These are phyloP conservation scores for Nothopassalora personata DNA, from an alignment of 2,329 filamentous ascomycete species.

Conservation along the genomic window DNA sequence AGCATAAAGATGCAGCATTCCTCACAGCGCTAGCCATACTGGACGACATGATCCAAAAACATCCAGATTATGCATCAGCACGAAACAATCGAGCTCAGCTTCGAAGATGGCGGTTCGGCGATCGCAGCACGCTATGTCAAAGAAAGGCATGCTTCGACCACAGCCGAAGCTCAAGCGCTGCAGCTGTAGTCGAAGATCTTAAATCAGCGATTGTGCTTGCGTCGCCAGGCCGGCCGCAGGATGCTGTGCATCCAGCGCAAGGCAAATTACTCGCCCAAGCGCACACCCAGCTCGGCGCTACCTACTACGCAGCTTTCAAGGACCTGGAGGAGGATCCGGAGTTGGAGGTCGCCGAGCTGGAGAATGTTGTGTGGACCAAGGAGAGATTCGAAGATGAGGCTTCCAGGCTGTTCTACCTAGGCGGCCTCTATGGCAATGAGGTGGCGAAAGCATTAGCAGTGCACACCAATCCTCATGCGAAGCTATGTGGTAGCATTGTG, in stretches of 20 bases:
- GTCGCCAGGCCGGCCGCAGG: constrained; percentile 47
- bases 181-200: constrained; percentile 33
- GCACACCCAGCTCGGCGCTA: constrained; percentile 56
- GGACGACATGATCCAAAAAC: constrained; percentile 50
- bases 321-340: constrained; percentile 14
- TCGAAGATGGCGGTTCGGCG: constrained; percentile 44
- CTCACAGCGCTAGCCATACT: constrained; percentile 38
- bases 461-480: constrained; percentile 58
- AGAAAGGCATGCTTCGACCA: not conserved
- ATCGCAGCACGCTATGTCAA: constrained; percentile 36
- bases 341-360: constrained; percentile 27
- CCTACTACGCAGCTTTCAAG: constrained; percentile 24
- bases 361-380: constrained; percentile 31
- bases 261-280: constrained; percentile 63
- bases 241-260: constrained; percentile 57
- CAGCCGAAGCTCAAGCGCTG: constrained; percentile 6
- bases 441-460: constrained; percentile 54
- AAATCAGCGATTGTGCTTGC: constrained; percentile 52
- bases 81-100: constrained; percentile 70
- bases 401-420: constrained; percentile 50
- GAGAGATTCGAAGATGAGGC: constrained; percentile 49
- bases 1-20: constrained; percentile 19
- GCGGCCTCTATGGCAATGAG: constrained; percentile 52
- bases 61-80: constrained; percentile 65
- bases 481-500: constrained; percentile 58